Conservation (phyloP, 2,329 filamentous ascomycete species). For the Verticillium nonalfalfae region DNA sequence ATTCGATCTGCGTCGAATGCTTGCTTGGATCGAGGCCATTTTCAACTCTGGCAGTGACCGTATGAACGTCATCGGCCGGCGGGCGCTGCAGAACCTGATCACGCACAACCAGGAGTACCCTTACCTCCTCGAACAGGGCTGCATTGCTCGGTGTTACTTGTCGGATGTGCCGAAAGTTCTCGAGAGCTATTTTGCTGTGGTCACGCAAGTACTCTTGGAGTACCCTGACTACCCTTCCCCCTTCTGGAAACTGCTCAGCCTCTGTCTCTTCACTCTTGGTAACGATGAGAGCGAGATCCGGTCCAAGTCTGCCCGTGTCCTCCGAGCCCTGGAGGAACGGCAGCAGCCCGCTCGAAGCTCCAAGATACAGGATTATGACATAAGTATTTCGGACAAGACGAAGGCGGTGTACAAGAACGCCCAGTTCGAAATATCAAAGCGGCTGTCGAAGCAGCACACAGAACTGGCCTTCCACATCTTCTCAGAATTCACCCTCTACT, state of each 20-base stretch:
- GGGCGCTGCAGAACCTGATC: slow-evolving; percentile 84
- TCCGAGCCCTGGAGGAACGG: slow-evolving; percentile 76
- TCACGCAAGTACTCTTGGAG: slow-evolving; percentile 79
- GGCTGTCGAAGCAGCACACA: slow-evolving; percentile 80
- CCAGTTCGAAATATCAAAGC: slow-evolving; percentile 92
- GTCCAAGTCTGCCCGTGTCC: slow-evolving; percentile 76
- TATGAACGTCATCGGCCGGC: slow-evolving; percentile 82
- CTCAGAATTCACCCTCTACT: slow-evolving; percentile 90
- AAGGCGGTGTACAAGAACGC: slow-evolving; percentile 97
- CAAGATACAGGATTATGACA: slow-evolving; percentile 94
- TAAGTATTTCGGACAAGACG: slow-evolving; percentile 97
- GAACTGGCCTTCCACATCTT: slow-evolving; percentile 91
- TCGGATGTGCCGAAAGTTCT: slow-evolving; percentile 75
- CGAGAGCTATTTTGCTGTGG: slow-evolving; percentile 92
- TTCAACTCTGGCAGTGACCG: slow-evolving; percentile 89
- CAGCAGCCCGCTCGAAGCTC: slow-evolving; percentile 69
- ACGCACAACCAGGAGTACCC: slow-evolving; percentile 83
- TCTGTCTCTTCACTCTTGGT: slow-evolving; percentile 87
- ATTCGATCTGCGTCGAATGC: slow-evolving; percentile 88
- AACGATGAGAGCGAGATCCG: slow-evolving; percentile 86
- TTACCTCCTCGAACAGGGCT: slow-evolving; percentile 73
- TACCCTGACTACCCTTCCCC: slow-evolving; percentile 75
- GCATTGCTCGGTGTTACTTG: slow-evolving; percentile 85
- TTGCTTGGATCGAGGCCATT: slow-evolving; percentile 92
- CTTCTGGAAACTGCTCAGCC: slow-evolving; percentile 85